A percentile compares a stretch with the other conserved stretches of the same genome.
Conservation (phyloP, 73 alveolate species). For the Uronychia binucleata region DNA sequence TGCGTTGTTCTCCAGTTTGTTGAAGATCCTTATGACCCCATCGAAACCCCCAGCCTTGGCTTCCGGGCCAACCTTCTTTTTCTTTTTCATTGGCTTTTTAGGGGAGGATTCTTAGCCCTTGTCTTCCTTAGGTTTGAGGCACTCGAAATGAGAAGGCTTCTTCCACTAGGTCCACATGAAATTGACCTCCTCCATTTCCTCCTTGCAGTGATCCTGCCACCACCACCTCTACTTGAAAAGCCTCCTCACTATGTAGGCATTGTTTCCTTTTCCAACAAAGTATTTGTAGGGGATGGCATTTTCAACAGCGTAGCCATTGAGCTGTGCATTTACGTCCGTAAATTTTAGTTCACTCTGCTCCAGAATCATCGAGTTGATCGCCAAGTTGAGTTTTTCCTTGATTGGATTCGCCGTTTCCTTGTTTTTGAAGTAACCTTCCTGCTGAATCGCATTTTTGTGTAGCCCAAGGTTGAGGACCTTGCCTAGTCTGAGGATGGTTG, state of each 20-base stretch:
- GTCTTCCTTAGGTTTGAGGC: slow-evolving; percentile 19
- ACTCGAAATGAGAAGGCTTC: slow-evolving; percentile 44
- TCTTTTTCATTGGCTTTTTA: background rate
- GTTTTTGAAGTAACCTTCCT: slow-evolving; percentile 17
- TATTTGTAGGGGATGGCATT: slow-evolving; percentile 17
- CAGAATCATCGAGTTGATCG: slow-evolving; percentile 1
- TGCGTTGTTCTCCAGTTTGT: slow-evolving; percentile 34
- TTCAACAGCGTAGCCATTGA: background rate
- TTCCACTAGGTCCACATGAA: slow-evolving; percentile 70
- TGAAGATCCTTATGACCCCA: slow-evolving; percentile 11
- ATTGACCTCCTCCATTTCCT: slow-evolving; percentile 55
- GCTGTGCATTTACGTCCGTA: background rate
- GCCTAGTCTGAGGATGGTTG: background rate
- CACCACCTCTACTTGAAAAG: slow-evolving; percentile 54
- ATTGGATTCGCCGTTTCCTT: slow-evolving; percentile 30
- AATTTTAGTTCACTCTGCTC: slow-evolving; percentile 19
- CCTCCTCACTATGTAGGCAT: slow-evolving; percentile 29
- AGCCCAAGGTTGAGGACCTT: background rate
- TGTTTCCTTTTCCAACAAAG: slow-evolving; percentile 51
- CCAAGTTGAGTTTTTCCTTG: slow-evolving; percentile 36
- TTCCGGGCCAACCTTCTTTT: background rate
- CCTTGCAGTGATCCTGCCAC: slow-evolving; percentile 40
- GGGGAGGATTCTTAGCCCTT: background rate
- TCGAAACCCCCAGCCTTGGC: slow-evolving; percentile 10
- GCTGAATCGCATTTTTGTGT: background rate